A percentile compares a stretch with the other conserved stretches of the same genome.
Conservation (phyloP, 2,329 filamentous ascomycete species). For the Leptosphaerulina australis region DNA sequence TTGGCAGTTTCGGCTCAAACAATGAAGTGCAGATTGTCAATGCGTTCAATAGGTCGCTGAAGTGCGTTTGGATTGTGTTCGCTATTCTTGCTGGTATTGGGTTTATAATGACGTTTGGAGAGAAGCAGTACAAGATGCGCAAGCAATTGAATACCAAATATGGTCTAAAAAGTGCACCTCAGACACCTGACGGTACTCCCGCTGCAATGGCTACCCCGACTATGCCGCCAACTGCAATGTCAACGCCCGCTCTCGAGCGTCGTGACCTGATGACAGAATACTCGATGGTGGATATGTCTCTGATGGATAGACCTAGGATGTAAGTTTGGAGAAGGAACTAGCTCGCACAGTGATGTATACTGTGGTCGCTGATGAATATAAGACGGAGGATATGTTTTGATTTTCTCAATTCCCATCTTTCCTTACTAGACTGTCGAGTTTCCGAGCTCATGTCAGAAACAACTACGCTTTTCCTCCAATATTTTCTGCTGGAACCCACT, state of each 20-base stretch:
- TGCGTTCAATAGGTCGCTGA: slow-evolving; percentile 46
- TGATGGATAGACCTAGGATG: not conserved
- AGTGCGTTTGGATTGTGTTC: slow-evolving; percentile 49
- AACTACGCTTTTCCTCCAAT: not conserved
- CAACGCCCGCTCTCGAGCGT: not conserved
- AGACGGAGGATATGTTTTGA: slow-evolving; percentile 9
- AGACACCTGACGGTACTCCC: slow-evolving; percentile 13
- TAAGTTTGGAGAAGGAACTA: not conserved
- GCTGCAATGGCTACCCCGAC: not conserved
- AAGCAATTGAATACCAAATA: slow-evolving; percentile 50
- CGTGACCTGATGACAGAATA: not conserved
- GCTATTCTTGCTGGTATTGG: slow-evolving; percentile 41
- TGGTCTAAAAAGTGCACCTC: slow-evolving; percentile 42
- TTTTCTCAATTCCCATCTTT: not conserved
- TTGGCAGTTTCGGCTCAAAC: slow-evolving; percentile 21
- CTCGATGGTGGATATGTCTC: slow-evolving; percentile 4
- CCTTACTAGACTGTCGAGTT: not conserved
- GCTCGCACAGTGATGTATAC: slow-evolving; percentile 1
- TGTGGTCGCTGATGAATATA: not conserved
- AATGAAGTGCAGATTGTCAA: slow-evolving; percentile 38
- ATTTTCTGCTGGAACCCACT: not conserved
- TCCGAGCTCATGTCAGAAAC: not conserved
- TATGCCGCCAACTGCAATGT: not conserved
- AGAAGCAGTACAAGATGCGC: slow-evolving; percentile 48
- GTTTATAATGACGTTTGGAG: slow-evolving; percentile 44